Conservation (phyloP, 225 moss, liverwort and hornwort genomes). For the Marchantia paleacea region DNA sequence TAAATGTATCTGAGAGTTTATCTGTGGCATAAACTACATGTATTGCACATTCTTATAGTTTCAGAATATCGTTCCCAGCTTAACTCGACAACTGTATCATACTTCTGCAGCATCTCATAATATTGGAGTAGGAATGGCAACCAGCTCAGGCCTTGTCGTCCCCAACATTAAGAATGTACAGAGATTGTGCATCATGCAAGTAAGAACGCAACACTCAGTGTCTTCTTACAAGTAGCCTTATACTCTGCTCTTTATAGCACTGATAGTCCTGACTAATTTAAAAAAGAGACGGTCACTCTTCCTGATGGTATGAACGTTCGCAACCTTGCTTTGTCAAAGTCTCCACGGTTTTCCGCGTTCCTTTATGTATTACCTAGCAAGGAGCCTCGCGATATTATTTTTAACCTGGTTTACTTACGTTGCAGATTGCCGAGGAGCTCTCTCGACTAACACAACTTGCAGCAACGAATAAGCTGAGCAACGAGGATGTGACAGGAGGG, state of each 20-base stretch:
- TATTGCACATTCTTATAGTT: too few relatives aligned
- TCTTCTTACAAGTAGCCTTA: neutral
- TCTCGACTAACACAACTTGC: conserved; percentile 73
- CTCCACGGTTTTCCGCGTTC: neutral
- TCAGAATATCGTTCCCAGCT: neutral
- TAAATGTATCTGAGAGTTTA: too few relatives aligned
- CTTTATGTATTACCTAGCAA: neutral
- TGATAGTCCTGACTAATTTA: neutral
- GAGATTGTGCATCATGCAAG: conserved; percentile 67
- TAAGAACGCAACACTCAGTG: conserved; percentile 17
- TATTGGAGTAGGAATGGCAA: conserved; percentile 85
- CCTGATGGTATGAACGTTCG: neutral
- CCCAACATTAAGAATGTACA: conserved; percentile 94
- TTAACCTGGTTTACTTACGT: neutral
- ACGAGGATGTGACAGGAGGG: conserved; percentile 76
- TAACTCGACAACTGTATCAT: neutral
- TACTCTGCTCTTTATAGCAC: neutral
- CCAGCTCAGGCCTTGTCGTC: conserved; percentile 82
- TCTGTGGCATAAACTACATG: too few relatives aligned
- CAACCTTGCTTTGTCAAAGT: neutral
- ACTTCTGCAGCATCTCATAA: conserved; percentile 75
- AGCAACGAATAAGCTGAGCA: conserved; percentile 56
- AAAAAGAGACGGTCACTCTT: neutral
- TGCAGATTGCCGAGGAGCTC: conserved; percentile 75
- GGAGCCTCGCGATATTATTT: too few relatives aligned